Percentiles rank a stretch among this genome's conserved stretches.
Evolutionary conservation across 2,329 filamentous ascomycete genomes (phyloP).

Genomic region (Alternaria ventricosa): DNA sequence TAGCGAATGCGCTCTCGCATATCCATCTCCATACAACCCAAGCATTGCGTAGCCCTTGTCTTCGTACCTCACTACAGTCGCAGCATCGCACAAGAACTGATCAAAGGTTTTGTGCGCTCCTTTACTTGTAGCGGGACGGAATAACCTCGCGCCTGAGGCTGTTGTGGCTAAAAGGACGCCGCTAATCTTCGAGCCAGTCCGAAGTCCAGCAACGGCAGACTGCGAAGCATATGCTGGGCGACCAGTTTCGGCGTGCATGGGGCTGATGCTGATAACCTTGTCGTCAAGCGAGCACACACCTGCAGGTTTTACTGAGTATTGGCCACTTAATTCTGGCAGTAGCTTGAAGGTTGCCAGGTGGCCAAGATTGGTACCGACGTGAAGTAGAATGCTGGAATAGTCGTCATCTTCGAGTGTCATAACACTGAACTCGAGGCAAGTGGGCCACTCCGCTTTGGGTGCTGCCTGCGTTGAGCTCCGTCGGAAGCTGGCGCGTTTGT

Average conservation of each 20-base stretch:
- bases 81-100: conserved; percentile 79
- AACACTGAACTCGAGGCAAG: conserved; percentile 82
- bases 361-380: conserved; percentile 86
- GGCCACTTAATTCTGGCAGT: conserved; percentile 71
- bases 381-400: conserved; percentile 92
- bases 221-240: conserved; percentile 78
- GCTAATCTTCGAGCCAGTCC: conserved; percentile 75
- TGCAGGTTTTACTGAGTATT: conserved; percentile 75
- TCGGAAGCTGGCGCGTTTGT: conserved; percentile 76
- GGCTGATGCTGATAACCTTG: conserved; percentile 74
- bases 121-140: conserved; percentile 82
- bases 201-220: conserved; percentile 74
- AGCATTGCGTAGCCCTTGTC: conserved; percentile 79
- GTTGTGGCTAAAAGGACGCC: conserved; percentile 83
- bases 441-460: conserved; percentile 72
- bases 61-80: conserved; percentile 76
- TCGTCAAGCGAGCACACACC: conserved; percentile 72
- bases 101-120: conserved; percentile 94
- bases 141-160: conserved; percentile 77
- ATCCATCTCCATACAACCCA: conserved; percentile 83
- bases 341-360: conserved; percentile 90
- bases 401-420: conserved; percentile 92
- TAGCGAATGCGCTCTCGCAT: conserved; percentile 81
- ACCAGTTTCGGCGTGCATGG: conserved; percentile 81
- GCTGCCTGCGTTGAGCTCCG: conserved; percentile 59